Evolutionary conservation across 108 stramenopile species (phyloP), one percentile per base, ranked within the genome.

Genomic region (Chaetoceros tenuissimus): DNA sequence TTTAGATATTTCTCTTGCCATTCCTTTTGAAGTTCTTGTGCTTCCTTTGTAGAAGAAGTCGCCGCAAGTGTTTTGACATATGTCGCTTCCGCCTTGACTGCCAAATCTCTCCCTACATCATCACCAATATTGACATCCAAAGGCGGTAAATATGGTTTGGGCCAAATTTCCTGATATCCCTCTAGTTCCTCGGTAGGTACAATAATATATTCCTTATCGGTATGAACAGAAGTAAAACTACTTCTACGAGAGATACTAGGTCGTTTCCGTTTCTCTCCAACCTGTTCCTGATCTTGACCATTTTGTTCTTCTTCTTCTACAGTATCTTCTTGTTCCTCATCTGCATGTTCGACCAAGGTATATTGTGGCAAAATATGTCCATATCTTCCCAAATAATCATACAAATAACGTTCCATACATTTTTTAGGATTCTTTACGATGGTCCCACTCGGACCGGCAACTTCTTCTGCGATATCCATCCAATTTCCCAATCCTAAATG

Each of bases 331-430:
- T 60, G 46, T 1, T 3, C 43, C 0, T 60, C 63, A 25, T 63
- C 55, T 20, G 55, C 55, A 7, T 67, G 75, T 24, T 78, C 76
- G 3, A 82, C 72, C 58, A 89, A 58, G 1, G 84, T 88, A 46
- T 80, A 85, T 21, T 79, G 79, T 7, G 93, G 93, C n/a, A 94
- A 53, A 62, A 90, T 82, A 48, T 87, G 72, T 16, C 93, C 93
- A 64, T 89, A 89, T 45, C 89, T 71, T 51, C 88, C 93, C 58
- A 94, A 51, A 58, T 76, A 94, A 53, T 88, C 93, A 58, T 94
- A 86, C 44, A 90, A 72, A 58, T 90, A 94, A 29, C 88, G 75
- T 53, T 94, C 89, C 93, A 94, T 94, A 64, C 93, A 94, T 60
- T 79, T 80, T 46, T 83, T 85, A 56, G 87, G 75, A 3, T 81